Evolutionary conservation across 2,329 filamentous ascomycete genomes (phyloP).

Genomic region (Microcyclospora tardicrescens): DNA sequence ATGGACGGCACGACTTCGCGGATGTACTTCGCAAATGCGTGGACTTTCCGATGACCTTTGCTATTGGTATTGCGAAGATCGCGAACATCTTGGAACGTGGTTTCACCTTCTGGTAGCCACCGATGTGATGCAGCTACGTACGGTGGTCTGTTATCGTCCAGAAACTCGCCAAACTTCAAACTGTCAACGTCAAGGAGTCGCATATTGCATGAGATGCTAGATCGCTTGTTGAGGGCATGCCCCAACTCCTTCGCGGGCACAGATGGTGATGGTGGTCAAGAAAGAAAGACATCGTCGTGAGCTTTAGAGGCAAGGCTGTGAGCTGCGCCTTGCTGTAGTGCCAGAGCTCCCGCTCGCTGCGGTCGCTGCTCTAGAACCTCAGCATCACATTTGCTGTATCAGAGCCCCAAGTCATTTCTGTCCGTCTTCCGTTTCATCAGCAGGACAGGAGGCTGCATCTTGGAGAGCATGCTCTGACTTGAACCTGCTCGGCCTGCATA

Average conservation of each 20-base stretch:
- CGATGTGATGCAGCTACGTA: conserved; percentile 12
- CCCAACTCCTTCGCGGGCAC: not conserved
- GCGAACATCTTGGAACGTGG: conserved; percentile 7
- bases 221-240: not conserved
- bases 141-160: conserved; percentile 5
- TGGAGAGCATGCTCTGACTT: too few species aligned
- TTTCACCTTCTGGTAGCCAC: conserved; percentile 5
- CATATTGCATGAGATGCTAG: conserved; percentile 3
- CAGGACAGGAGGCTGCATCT: too few species aligned
- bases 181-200: conserved; percentile 7
- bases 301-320: not conserved
- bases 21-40: conserved; percentile 9
- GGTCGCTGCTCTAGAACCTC: too few species aligned
- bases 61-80: conserved; percentile 3
- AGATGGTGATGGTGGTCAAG: not conserved
- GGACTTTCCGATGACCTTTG: conserved; percentile 9
- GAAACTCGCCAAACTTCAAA: conserved; percentile 8
- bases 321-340: not conserved
- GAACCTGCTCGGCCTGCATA: too few species aligned
- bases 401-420: too few species aligned
- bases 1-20: conserved; percentile 5
- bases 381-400: too few species aligned
- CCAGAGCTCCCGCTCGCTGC: too few species aligned
- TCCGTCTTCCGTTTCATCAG: too few species aligned
- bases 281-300: not conserved